Base-by-base conservation (phyloP, 2,329 filamentous ascomycete species). In the Microcyclospora pomicola region DNA sequence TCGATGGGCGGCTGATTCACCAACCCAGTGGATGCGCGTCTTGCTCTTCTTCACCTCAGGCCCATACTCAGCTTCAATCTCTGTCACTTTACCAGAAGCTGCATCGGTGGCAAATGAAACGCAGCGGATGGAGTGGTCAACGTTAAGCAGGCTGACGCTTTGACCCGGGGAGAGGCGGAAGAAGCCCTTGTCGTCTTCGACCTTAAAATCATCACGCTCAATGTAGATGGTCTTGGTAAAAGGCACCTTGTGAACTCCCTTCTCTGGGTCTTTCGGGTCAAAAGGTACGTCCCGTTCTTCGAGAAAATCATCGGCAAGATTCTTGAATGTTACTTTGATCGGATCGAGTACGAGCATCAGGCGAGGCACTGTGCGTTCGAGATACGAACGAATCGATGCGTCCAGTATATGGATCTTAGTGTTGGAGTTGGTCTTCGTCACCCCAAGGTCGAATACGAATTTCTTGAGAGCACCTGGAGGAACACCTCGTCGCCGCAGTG, bases 301-400 rank as follows among this genome's bases (percentile, higher is more conserved):
- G 27, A 66, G 45, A 41, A 82, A 74, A 36, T 81, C 69, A 38
- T 82, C 79, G 11, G 78, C 71, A 0, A 82, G 68, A 51, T 88
- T 82, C 48, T 91, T 82, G 42, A 95, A 85, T 24, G 84, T 67
- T 10, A 95, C 77, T 27, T 77, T 79, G 33, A 95, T 67, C 0
- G 88, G 88, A 48, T 95, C 85, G 14, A 94, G 71, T 2, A 96
- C 75, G 24, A 95, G 70, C 81, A 92, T 91, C 10, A 95, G 70
- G 16, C 88, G 78, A 2, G 88, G 87, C 0, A 94, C 86, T 0
- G 83, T 86, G 35, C 74, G 74, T 59, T 96, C 88, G 11, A 96
- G 77, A 57, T 94, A 92, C 46, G 77, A 77, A 15, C 88, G 77
- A 42, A 96, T 76, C 0, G 76, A 78, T 55, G 88, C 77, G 53